Evolutionary conservation across 2,329 filamentous ascomycete species (phyloP), one percentile per base, ranked within the genome.

Genomic region (Lachnellula arida): DNA sequence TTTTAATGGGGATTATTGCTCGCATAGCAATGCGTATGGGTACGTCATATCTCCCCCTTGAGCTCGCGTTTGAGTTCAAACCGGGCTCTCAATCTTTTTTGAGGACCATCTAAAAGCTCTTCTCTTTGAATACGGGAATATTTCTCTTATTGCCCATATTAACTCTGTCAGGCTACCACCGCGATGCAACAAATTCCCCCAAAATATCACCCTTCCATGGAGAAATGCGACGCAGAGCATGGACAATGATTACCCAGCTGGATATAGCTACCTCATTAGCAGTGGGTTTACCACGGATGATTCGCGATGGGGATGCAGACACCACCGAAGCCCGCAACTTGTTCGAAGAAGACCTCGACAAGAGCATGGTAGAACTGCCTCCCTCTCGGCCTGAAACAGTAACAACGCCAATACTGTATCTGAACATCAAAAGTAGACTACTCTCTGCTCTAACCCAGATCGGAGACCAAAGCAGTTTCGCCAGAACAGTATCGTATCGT

Each of bases 201-300:
- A 73, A 72, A 46, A 74, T 82, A 25, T 72, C 76, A 1, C 69
- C 76, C 0, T 82, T 78, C 55, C 73, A 81, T 49, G 77, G 76
- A 12, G 79, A 82, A 69, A 91, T 87, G 81, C 76, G 84, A 58
- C 75, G 83, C 32, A 74, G 84, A 56, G 68, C 78, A 63, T 82
- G 80, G 80, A 76, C 77, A 54, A 71, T 81, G 59, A 74, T 75
- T 8, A 70, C 75, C 23, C 81, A 85, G 63, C 75, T 86, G 39
- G 86, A 88, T 65, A 68, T 84, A 2, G 68, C 87, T 4, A 82
- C 86, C 23, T 80, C 82, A 1, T 86, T 85, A 64, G 84, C 88
- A 65, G 76, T 86, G 57, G 85, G 85, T 1, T 73, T 88, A 51
- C 85, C 86, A 2, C 79, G 79, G 63, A 84, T 88, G 81, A 76